Evolutionary conservation across 2,329 filamentous ascomycete genomes (phyloP).

Genomic region (Colletotrichum tropicicola): DNA sequence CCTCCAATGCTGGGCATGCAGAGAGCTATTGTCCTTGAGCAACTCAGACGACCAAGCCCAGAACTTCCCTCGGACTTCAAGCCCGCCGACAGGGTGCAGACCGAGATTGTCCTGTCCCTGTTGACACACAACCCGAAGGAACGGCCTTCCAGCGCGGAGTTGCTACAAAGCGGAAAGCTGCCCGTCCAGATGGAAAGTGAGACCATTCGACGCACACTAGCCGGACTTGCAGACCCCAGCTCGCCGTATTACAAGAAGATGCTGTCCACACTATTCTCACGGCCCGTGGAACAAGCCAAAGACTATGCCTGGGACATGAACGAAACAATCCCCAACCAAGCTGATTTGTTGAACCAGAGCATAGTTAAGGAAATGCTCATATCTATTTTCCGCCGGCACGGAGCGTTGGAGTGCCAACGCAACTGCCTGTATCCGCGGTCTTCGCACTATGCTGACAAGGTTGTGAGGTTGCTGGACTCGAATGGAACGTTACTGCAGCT

Average conservation of each 20-base stretch:
- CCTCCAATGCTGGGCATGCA: slow-evolving; percentile 70
- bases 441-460: slow-evolving; percentile 77
- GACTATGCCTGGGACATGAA: slow-evolving; percentile 83
- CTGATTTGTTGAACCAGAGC: slow-evolving; percentile 75
- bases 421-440: slow-evolving; percentile 85
- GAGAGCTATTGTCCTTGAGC: slow-evolving; percentile 70
- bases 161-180: slow-evolving; percentile 86
- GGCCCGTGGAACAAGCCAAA: slow-evolving; percentile 80
- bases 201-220: slow-evolving; percentile 83
- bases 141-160: slow-evolving; percentile 82
- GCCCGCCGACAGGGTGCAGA: slow-evolving; percentile 75
- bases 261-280: slow-evolving; percentile 83
- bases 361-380: slow-evolving; percentile 79
- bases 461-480: slow-evolving; percentile 82
- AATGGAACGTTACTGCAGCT: slow-evolving; percentile 90
- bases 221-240: slow-evolving; percentile 80
- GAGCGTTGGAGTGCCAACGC: slow-evolving; percentile 82
- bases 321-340: slow-evolving; percentile 58
- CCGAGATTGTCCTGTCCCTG: slow-evolving; percentile 80
- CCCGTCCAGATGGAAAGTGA: slow-evolving; percentile 94
- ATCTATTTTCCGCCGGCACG: slow-evolving; percentile 86
- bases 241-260: slow-evolving; percentile 93
- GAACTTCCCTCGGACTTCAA: slow-evolving; percentile 78
- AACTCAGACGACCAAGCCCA: slow-evolving; percentile 74
- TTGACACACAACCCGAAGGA: slow-evolving; percentile 85